Base-by-base conservation (phyloP, 441 rosid genomes). In the Populus hybrid region DNA sequence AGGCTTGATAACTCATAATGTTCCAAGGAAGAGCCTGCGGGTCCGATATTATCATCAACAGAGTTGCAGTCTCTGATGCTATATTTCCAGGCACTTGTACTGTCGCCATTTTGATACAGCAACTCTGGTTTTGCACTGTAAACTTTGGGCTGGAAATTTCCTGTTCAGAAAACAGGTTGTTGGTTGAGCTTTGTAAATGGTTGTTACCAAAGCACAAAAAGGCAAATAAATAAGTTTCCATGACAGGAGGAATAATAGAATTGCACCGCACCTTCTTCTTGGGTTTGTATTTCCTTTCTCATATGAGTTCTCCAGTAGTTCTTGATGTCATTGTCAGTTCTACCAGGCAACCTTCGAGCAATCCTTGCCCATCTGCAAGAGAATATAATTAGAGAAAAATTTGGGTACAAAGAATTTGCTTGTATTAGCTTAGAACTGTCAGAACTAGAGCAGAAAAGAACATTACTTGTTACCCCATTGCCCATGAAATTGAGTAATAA, bases 301-400 rank as follows among this genome's bases (percentile, higher is more conserved):
- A 86, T 69, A 82, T 84, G 88, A 83, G 91, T 88, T 74, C 92
- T 92, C 93, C 94, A 91, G 38, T 88, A 94, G 84, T 92, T 94
- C 88, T 94, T 91, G 69, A 92, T 88, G 83, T 91, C 91, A 63
- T 92, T 91, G 73, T 94, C 97, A 0, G 95, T 94, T 87, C 95
- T 86, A 76, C 95, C 95, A 0, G 98, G 97, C 86, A 91, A 83
- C 59, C 84, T 87, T 75, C 87, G 81, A 16, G 95, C 97, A 79
- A 94, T 92, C 77, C 81, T 89, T 1, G 94, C 82, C 98, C 95
- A 92, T 81, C 94, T 89, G 73, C 40, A 74, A 59, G 64, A 66
- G 7, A 40, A 67, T n/a, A 57, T 40, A 28, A 65, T 68, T 72
- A 68, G 73, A 14, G 20, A 57, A 73, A 57, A 11, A 57, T 1